Conservation (phyloP, 2,329 filamentous ascomycete genomes). For the Pseudogymnoascus verrucosus region DNA sequence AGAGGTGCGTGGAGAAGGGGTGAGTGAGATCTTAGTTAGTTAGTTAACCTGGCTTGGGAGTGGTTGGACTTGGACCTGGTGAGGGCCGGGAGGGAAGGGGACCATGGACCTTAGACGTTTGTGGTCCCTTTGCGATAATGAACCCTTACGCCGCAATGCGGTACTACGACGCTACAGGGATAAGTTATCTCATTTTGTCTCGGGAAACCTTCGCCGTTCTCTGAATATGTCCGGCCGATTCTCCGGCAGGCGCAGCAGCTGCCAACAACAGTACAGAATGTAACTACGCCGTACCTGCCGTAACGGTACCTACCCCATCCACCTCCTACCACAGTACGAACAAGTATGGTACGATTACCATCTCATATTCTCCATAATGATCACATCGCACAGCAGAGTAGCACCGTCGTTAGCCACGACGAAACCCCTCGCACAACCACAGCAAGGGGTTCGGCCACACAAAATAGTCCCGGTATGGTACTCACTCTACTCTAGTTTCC, state of each 20-base stretch:
- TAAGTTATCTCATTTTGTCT: constrained; percentile 4
- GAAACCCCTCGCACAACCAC: not conserved
- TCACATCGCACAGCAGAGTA: not conserved
- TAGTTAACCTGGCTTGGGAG: not conserved
- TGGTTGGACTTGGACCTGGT: not conserved
- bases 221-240: not conserved
- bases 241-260: not conserved
- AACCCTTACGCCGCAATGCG: not conserved
- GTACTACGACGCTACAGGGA: not conserved
- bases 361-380: not conserved
- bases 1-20: not conserved
- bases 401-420: not conserved
- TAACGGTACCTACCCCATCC: no score
- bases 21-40: constrained; percentile 1
- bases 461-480: not conserved
- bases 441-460: not conserved
- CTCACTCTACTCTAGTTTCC: not conserved
- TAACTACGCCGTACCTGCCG: not conserved
- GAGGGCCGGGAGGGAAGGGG: not conserved
- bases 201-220: not conserved
- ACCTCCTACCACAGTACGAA: no score
- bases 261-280: not conserved
- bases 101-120: not conserved
- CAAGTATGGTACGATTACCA: no score
- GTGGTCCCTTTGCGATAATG: not conserved